These are phyloP conservation scores for Rubroshorea leprosula DNA, from an alignment of 345 rosid genomes.

Conservation along the genomic window DNA sequence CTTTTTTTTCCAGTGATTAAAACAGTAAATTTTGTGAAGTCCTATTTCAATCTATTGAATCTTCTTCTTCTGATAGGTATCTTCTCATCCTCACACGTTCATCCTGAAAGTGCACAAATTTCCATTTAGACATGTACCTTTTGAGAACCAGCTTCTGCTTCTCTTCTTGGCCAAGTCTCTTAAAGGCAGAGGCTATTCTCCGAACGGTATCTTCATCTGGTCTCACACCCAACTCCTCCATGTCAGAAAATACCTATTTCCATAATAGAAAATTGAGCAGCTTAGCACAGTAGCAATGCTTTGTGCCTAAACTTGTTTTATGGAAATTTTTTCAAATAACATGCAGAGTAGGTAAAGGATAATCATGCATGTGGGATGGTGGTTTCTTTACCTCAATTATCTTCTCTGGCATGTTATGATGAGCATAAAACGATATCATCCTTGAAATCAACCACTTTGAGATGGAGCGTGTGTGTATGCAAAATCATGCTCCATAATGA, in stretches of 20 bases:
- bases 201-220: constrained; percentile 72
- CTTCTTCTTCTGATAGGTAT: constrained; percentile 29
- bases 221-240: constrained; percentile 81
- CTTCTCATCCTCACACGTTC: constrained; percentile 74
- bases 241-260: constrained; percentile 75
- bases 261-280: constrained; percentile 4
- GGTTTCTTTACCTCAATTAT: constrained; percentile 51
- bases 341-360: too few relatives aligned
- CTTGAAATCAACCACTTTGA: constrained; percentile 74
- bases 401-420: constrained; percentile 60
- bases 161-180: constrained; percentile 49
- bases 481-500: constrained; percentile 89
- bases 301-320: neutral
- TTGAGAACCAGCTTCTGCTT: constrained; percentile 49
- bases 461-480: constrained; percentile 67
- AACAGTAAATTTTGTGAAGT: too few relatives aligned
- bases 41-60: too few relatives aligned
- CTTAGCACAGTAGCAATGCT: too few relatives aligned
- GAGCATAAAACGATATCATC: constrained; percentile 79
- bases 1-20: too few relatives aligned
- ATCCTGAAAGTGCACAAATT: constrained; percentile 73
- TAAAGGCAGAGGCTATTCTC: constrained; percentile 62
- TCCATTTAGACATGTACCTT: constrained; percentile 56
- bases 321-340: too few relatives aligned
- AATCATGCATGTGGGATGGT: neutral